Base-by-base conservation (phyloP, 73 alveolate genomes). In the Urostyla sp. region DNA sequence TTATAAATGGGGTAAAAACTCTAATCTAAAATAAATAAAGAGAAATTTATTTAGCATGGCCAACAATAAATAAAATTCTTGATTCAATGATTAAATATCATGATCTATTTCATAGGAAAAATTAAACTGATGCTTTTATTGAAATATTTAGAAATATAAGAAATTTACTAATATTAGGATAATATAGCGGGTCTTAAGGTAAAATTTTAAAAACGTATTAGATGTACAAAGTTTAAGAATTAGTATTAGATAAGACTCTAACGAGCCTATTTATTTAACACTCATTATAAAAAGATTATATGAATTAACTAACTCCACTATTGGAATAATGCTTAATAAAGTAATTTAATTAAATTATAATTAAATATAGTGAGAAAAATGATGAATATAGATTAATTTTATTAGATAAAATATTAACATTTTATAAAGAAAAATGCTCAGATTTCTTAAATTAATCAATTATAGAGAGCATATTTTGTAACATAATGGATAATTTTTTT, bases 301-400 rank as follows among this genome's bases (percentile, higher is more conserved):
- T 49, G 55, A 55, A n/a, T 4, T 48, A 56, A 6, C 49, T 69
- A 20, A 13, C 31, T 38, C 44, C 48, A 13, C 24, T 69, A 8
- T 23, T 69, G 16, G 83, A 69, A 30, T 69, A 67, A 7, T 69
- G 83, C 54, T 48, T 69, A 23, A 69, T 53, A 43, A 63, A 63
- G 76, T 59, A 59, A 59, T 10, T 26, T 30, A 55, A 20, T 18
- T 55, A 26, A 59, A 31, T 27, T 59, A 27, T 27, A 11, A 27
- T 31, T 7, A 10, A 21, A 21, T 59, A 11, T 59, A 59, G 80
- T 69, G 69, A 69, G 72, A 69, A 34, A 30, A 69, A 59, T 69
- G 69, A 54, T 46, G 83, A 69, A 48, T 34, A 46, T 2, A 69
- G 83, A 23, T 27, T 69, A 46, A 21, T 69, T 16, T 69, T 69